phyloP scores from a whole-genome alignment of 345 rosid species.

The Reutealis trisperma region DNA sequence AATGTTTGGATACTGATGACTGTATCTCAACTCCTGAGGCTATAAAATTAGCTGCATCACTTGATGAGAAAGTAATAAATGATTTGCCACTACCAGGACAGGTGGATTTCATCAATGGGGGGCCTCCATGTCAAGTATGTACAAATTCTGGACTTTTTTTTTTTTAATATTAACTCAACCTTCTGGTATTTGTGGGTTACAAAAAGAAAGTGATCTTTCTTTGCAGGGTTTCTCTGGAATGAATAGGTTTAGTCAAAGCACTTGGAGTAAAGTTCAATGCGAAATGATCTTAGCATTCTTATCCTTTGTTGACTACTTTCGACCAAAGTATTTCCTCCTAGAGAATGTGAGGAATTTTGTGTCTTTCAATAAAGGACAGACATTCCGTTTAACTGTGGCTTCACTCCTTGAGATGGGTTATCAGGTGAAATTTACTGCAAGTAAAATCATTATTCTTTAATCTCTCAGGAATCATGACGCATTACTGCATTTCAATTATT shows the following conservation, averaged over 20 bases:
- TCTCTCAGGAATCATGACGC: neutral
- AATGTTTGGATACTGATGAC: slow-evolving; percentile 74
- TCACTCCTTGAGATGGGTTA: slow-evolving; percentile 62
- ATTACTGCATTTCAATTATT: neutral
- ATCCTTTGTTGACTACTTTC: slow-evolving; percentile 81
- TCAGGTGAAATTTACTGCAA: slow-evolving; percentile 35
- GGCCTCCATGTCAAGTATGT: slow-evolving; percentile 93
- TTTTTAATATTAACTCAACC: neutral
- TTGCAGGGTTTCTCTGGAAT: slow-evolving; percentile 89
- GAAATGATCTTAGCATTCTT: slow-evolving; percentile 57
- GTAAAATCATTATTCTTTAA: neutral
- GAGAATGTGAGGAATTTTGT: slow-evolving; percentile 91
- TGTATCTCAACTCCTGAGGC: slow-evolving; percentile 82
- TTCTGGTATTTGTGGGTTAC: neutral
- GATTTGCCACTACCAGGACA: slow-evolving; percentile 56
- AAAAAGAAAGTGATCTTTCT: neutral
- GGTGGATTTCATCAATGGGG: slow-evolving; percentile 92
- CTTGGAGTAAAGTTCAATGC: slow-evolving; percentile 86
- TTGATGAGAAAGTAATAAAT: slow-evolving; percentile 43
- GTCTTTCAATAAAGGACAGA: slow-evolving; percentile 79
- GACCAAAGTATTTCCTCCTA: slow-evolving; percentile 84
- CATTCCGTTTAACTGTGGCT: slow-evolving; percentile 77
- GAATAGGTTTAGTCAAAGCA: slow-evolving; percentile 73
- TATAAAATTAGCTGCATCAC: slow-evolving; percentile 42
- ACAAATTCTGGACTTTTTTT: neutral